Base-by-base conservation (phyloP, 2,329 filamentous ascomycete genomes). In the Penicillium capsulatum region DNA sequence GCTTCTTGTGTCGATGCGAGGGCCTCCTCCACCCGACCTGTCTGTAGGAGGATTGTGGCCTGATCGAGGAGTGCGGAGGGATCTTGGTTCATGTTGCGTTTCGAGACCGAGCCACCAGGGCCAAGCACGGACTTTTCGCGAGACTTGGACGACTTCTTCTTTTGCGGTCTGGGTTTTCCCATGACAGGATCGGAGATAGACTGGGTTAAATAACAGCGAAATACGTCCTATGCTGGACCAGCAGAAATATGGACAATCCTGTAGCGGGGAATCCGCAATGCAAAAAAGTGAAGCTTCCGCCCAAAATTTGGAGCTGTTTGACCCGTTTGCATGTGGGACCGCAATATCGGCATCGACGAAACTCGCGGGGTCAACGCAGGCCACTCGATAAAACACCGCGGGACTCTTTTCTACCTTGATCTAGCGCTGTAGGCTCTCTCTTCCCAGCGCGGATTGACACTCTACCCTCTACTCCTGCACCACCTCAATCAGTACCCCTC, bases 1-100 rank as follows among this genome's bases (percentile, higher is more conserved):
- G 77, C 76, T 51, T 72, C 69, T 53, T 74, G 67, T 33, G 76
- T 79, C 24, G 72, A 57, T 32, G 69, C 59, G 16, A 82, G 71
- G 16, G 79, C 80, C 45, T 73, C 72, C 35, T 78, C 73, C 2
- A 76, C 69, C 46, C 80, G 73, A 31, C 73, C 75, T 20, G 76
- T 78, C 50, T 81, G 75, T 22, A 83, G 67, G 24, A 79, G 67
- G 14, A 70, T 64, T 10, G 74, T 71, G 6, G 79, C 77, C 59
- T 79, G 68, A 32, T 73, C 69, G 47, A 81, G 73, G 26, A 83
- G 69, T 41, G 74, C 64, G 45, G 75, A 69, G 4, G 76, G 73
- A 17, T 74, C 70, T 51, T 74, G 69, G 51, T 70, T 69, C 45
- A 70, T 60, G 44, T 64, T 64, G 62, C 67, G 54, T 64, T 69